These are phyloP conservation scores for Apodospora peruviana DNA, from an alignment of 495 filamentous ascomycete species.

Conservation along the genomic window DNA sequence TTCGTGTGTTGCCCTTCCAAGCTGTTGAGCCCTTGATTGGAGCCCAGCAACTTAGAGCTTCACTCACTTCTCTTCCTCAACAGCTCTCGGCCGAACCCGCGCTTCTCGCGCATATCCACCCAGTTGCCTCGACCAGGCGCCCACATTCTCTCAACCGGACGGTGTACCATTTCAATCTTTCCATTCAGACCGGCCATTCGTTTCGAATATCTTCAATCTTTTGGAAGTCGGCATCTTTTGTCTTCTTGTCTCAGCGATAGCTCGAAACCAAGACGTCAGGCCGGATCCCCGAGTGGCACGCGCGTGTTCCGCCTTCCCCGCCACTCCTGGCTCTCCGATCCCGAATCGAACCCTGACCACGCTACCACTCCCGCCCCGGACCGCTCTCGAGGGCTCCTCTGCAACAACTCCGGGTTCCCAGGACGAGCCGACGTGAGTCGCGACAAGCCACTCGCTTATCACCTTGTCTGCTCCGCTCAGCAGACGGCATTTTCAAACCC, in stretches of 20 bases:
- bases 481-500: no score
- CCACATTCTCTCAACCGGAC: constrained; percentile 2
- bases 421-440: no score
- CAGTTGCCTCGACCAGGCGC: not conserved
- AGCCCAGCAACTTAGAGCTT: no score
- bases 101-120: not conserved
- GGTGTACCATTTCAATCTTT: not conserved
- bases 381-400: not conserved
- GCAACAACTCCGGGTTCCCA: no score
- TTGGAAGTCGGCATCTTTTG: not conserved
- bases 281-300: constrained; percentile 13
- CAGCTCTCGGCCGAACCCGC: not conserved
- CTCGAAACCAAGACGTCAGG: not conserved
- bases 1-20: constrained; percentile 3
- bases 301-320: constrained; percentile 2
- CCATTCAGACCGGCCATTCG: constrained; percentile 5
- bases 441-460: no score
- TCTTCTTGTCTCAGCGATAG: not conserved
- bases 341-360: not conserved
- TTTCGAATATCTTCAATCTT: constrained; percentile 2
- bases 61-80: no score
- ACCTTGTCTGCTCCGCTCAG: no score
- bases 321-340: not conserved
- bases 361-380: not conserved
- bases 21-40: constrained; percentile 9